Conservation (phyloP, 2,329 filamentous ascomycete species). For the Ceratocystiopsis minuta region DNA sequence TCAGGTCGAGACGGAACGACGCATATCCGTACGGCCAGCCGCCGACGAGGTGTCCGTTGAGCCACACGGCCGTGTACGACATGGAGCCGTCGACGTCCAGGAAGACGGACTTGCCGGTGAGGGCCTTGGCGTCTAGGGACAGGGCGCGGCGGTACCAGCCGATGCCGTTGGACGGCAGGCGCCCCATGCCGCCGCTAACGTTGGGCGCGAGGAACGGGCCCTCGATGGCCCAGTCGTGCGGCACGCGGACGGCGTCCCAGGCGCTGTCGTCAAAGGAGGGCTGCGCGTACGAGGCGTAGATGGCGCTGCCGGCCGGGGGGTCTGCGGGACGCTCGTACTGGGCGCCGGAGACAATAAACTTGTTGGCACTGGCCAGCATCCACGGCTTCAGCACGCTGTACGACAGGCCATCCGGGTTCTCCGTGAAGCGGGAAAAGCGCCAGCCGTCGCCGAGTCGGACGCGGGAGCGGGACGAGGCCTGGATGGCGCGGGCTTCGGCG, state of each 20-base stretch:
- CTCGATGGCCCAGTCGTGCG: conserved; percentile 30
- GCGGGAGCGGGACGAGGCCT: conserved; percentile 13
- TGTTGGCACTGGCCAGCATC: conserved; percentile 8
- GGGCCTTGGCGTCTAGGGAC: conserved; percentile 14
- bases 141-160: conserved; percentile 32
- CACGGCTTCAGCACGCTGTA: conserved; percentile 15
- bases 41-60: conserved; percentile 29
- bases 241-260: conserved; percentile 24
- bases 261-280: conserved; percentile 17
- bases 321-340: conserved; percentile 3
- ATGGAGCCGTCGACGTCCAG: conserved; percentile 33
- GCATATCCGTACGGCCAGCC: conserved; percentile 33
- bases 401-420: conserved; percentile 17
- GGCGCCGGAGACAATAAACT: conserved; percentile 4
- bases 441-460: conserved; percentile 17
- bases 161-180: conserved; percentile 30
- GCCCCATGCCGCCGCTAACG: conserved; percentile 21
- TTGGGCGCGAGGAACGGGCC: conserved; percentile 24
- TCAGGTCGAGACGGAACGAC: conserved; percentile 32
- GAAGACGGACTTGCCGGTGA: conserved; percentile 19
- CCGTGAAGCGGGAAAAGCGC: conserved; percentile 18
- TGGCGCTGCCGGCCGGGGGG: neutral
- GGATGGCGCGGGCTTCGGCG: too few species aligned
- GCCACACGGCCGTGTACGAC: conserved; percentile 30
- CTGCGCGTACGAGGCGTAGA: conserved; percentile 5